Conservation (phyloP, 805 yeast species). For the Ogataea nitratoaversa region DNA sequence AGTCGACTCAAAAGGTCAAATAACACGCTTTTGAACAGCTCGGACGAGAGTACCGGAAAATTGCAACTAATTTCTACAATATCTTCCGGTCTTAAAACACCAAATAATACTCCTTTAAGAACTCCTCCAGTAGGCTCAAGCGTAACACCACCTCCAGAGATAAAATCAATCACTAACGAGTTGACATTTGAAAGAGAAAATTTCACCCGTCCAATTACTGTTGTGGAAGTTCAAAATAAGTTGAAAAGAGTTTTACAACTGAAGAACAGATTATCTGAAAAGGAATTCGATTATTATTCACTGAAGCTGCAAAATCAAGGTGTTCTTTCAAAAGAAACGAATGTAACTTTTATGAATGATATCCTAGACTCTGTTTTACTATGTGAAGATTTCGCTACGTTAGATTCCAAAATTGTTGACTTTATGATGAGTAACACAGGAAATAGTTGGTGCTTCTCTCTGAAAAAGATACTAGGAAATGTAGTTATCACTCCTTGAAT, state of each 20-base stretch:
- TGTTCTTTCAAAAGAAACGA: constrained; percentile 26
- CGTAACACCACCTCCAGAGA: not conserved
- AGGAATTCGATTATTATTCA: constrained; percentile 41
- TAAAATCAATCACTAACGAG: not conserved
- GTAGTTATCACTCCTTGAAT: not conserved
- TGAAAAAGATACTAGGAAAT: constrained; percentile 50
- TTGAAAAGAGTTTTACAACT: constrained; percentile 24
- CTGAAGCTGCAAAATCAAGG: constrained; percentile 31
- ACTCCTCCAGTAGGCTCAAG: not conserved
- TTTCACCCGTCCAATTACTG: too few relatives aligned
- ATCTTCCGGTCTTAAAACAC: not conserved
- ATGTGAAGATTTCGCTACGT: too few relatives aligned
- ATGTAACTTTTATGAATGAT: constrained; percentile 25
- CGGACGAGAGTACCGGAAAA: not conserved
- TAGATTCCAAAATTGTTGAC: constrained; percentile 35
- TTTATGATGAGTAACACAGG: constrained; percentile 59
- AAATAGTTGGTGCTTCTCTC: constrained; percentile 63
- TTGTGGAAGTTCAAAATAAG: constrained; percentile 5
- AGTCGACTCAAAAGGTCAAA: constrained; percentile 6
- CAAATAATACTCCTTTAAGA: not conserved
- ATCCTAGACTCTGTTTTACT: too few relatives aligned
- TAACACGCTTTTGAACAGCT: too few relatives aligned
- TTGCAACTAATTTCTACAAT: not conserved
- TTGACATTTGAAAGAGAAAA: not conserved
- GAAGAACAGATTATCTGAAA: constrained; percentile 33